phyloP scores from a whole-genome alignment of 176 grass and related monocot species.

The Panicum miliaceum region DNA sequence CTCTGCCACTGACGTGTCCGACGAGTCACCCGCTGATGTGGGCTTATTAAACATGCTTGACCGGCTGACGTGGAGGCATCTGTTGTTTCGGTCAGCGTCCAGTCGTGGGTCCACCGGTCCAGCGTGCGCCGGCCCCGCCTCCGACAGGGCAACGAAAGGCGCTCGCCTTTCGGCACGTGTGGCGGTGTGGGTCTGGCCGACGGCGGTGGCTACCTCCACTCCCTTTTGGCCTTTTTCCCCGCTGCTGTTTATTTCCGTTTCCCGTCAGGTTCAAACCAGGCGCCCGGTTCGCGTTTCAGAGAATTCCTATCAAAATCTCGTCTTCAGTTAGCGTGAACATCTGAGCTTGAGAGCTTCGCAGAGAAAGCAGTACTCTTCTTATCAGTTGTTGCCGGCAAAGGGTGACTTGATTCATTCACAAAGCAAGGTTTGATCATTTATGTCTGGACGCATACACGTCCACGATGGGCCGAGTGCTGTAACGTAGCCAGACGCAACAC shows the following conservation, averaged over 20 bases:
- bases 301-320: too few species aligned
- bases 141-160: background rate
- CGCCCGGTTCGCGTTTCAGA: background rate
- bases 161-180: background rate
- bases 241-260: background rate
- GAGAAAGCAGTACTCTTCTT: background rate
- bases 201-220: background rate
- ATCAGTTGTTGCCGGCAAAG: background rate
- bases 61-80: background rate
- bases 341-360: background rate
- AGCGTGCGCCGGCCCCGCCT: background rate
- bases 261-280: background rate
- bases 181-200: background rate
- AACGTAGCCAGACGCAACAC: conserved; percentile 25
- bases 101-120: background rate
- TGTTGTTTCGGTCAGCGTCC: background rate
- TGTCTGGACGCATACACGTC: background rate
- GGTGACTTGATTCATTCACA: background rate
- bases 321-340: too few species aligned
- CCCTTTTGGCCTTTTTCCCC: background rate
- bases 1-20: too few species aligned
- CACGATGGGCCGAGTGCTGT: background rate
- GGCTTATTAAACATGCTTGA: too few species aligned
- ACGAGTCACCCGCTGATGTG: too few species aligned
- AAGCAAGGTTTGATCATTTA: background rate